Base-by-base conservation (phyloP, 2,329 filamentous ascomycete species). In the Penicillium brasilianum region DNA sequence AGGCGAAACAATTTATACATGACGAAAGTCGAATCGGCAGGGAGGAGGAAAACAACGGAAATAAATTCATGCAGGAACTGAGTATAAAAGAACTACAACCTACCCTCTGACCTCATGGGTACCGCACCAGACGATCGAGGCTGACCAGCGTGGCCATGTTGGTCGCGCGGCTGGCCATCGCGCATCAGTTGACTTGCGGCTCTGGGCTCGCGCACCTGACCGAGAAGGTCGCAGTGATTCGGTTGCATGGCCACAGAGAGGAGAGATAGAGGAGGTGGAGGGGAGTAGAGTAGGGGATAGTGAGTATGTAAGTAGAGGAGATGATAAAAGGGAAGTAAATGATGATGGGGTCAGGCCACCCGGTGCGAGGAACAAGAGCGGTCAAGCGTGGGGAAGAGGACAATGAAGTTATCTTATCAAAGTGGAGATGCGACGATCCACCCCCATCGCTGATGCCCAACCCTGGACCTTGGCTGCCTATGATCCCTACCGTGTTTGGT, bases 101-200 rank as follows among this genome's bases (percentile, higher is more conserved):
- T 72, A 81, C 78, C 78, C 71, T 80, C 78, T 69, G 78, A 80
- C 72, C 78, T 77, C 69, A 73, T 72, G 69, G 73, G 67, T 20
- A 64, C 66, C 55, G 69, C 73, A 73, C 71, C 72, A 56, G 77
- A 74, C 62, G 69, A 68, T 52, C 71, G 75, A 68, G 76, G 72
- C 72, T 74, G 72, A 63, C 69, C 69, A 61, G 55, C 57, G 51
- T 69, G 68, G 65, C 69, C 69, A 61, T 58, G 60, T 51, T 69
- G 68, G 66, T 74, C 74, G 63, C 66, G 72, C 67, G 67, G 61
- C 66, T 73, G 72, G 62, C 62, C 66, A 66, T 76, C 76, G 65
- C 74, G 72, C 66, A 73, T 74, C 71, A 74, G 67, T 69, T 71
- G 73, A 65, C 68, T 67, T 63, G 67, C 61, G 54, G 69, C 61